These are phyloP conservation scores for Boletus patriciae DNA, from an alignment of 768 basidiomycete genomes.

Conservation along the genomic window DNA sequence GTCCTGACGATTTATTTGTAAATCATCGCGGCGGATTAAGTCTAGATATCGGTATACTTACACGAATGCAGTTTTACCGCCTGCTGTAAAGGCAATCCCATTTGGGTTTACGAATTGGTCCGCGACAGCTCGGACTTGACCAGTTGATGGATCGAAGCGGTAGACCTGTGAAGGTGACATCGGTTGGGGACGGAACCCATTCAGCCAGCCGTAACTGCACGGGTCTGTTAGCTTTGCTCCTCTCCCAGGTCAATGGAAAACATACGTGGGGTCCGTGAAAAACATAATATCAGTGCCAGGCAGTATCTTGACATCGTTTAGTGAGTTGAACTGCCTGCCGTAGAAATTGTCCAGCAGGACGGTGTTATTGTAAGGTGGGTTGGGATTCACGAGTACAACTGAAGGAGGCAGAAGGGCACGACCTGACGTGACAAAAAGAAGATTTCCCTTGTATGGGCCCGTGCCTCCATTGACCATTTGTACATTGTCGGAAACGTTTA, in stretches of 20 bases:
- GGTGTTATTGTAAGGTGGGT: constrained; percentile 61
- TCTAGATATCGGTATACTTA: constrained; percentile 22
- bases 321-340: constrained; percentile 78
- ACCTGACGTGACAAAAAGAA: constrained; percentile 66
- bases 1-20: constrained; percentile 24
- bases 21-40: not conserved
- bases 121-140: constrained; percentile 68
- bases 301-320: constrained; percentile 78
- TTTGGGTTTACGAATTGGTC: constrained; percentile 74
- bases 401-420: constrained; percentile 63
- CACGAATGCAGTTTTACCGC: constrained; percentile 68
- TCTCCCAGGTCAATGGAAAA: constrained; percentile 4
- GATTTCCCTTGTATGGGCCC: constrained; percentile 56
- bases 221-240: not conserved
- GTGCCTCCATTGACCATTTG: constrained; percentile 76
- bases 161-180: constrained; percentile 38
- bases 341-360: constrained; percentile 76
- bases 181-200: constrained; percentile 64
- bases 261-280: constrained; percentile 72
- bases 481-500: constrained; percentile 54
- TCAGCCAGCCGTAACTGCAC: constrained; percentile 60
- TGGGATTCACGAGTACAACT: constrained; percentile 64
- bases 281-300: constrained; percentile 65
- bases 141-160: constrained; percentile 54
- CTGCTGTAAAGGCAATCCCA: constrained; percentile 69